Base-by-base conservation (phyloP, 2,329 filamentous ascomycete species). In the Pseudogymnoascus pannorum region DNA sequence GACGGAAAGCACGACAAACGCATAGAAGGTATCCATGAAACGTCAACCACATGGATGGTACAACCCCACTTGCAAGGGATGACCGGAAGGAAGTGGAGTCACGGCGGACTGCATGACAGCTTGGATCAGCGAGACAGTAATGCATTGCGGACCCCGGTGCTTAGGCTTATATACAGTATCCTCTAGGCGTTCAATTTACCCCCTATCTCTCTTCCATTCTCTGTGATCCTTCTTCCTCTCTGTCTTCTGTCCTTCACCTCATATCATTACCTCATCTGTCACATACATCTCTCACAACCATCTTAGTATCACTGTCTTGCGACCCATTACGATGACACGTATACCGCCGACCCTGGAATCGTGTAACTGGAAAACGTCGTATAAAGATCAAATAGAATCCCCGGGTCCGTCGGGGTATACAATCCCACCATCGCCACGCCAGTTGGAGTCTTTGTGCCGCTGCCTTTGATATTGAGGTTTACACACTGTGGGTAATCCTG, bases 401-500 rank as follows among this genome's bases (percentile, higher is more conserved):
- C 75, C 5, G 73, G 66, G 62, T 76, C 74, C 18, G 65, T 69
- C 60, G 72, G 70, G 24, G 65, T 71, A 70, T 78, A 78, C n/a
- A 60, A 57, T 9, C 66, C 66, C 63, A 66, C 65, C 31, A 68
- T 65, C 16, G 66, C 58, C 14, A 68, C 64, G 59, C 66, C 66
- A 22, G 64, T 57, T 51, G 66, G 66, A n/a, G 58, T 62, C 31
- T 59, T 63, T 8, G 40, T 22, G 57, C 66, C 66, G 18, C 68
- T 67, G 11, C 70, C 71, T 33, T 69, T 71, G 40, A 77, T 71
- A 61, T 70, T 73, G 62, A 78, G 65, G 66, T 77, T 74, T 14
- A 76, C 70, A 68, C 75, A 78, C 65, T 74, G 73, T 67, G 75
- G 73, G 68, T 78, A 78, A 64, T 77, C 72, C 64, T 78, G 76